A percentile compares a stretch with the other conserved stretches of the same genome.
Conservation (phyloP, 495 filamentous ascomycete genomes). For the Hyaloscypha bicolor region DNA sequence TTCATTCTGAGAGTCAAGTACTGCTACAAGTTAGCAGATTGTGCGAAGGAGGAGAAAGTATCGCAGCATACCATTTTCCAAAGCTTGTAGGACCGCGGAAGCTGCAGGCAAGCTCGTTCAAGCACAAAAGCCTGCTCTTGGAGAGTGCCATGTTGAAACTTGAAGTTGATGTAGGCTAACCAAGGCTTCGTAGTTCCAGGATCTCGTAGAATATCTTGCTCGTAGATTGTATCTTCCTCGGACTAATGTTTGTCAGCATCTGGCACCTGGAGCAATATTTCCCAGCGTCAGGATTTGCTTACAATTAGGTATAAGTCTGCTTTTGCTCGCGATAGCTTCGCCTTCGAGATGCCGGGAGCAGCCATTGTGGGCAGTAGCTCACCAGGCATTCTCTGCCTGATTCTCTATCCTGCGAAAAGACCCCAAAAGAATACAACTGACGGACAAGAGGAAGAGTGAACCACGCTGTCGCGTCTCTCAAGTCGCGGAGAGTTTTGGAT, state of each 20-base stretch:
- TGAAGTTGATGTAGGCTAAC: conserved; percentile 93
- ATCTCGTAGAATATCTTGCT: conserved; percentile 91
- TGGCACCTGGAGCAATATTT: neutral
- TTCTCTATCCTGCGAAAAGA: conserved; percentile 23
- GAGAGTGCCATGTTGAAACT: conserved; percentile 80
- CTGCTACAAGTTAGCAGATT: conserved; percentile 42
- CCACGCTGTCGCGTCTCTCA: conserved; percentile 22
- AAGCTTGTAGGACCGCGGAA: conserved; percentile 95
- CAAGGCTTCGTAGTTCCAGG: conserved; percentile 90
- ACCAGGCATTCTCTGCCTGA: conserved; percentile 34
- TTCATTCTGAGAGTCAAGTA: conserved; percentile 86
- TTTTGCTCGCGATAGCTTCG: conserved; percentile 37
- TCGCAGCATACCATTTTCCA: conserved; percentile 83
- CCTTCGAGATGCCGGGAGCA: conserved; percentile 31
- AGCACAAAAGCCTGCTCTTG: conserved; percentile 94
- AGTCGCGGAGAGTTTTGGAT: conserved; percentile 30
- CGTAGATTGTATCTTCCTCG: conserved; percentile 90
- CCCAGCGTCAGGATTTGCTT: conserved; percentile 39
- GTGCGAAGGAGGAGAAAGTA: neutral
- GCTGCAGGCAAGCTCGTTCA: conserved; percentile 85
- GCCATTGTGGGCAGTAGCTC: conserved; percentile 37
- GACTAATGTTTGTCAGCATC: conserved; percentile 45
- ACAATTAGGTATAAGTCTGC: conserved; percentile 79
- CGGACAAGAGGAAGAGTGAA: conserved; percentile 5
- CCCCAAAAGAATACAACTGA: conserved; percentile 17